Conservation (phyloP, 1,284 basidiomycete species). For the Apiotrichum akiyoshidainum region DNA sequence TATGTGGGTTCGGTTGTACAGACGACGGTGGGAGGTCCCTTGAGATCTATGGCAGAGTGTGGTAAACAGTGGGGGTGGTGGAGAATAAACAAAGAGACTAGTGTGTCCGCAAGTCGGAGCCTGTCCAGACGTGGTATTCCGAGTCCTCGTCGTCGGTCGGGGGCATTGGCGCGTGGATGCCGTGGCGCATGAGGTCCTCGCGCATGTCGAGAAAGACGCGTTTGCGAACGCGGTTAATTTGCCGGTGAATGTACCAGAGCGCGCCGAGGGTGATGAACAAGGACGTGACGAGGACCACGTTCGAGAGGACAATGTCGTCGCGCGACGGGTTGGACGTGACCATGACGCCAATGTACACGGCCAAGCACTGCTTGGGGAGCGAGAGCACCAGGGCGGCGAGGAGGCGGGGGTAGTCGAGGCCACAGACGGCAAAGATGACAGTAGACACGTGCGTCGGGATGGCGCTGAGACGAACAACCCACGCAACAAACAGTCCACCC, state of each 20-base stretch:
- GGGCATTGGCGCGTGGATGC: slow-evolving; percentile 12
- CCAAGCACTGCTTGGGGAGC: slow-evolving; percentile 46
- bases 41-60: too few species aligned
- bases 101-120: neutral
- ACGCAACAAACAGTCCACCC: slow-evolving; percentile 46
- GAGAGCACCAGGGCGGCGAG: slow-evolving; percentile 41
- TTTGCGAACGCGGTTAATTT: slow-evolving; percentile 33
- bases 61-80: too few species aligned
- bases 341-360: slow-evolving; percentile 50
- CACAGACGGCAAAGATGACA: slow-evolving; percentile 49
- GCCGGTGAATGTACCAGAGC: slow-evolving; percentile 30
- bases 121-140: slow-evolving; percentile 1
- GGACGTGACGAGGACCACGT: slow-evolving; percentile 27
- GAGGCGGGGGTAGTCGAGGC: slow-evolving; percentile 41
- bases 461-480: slow-evolving; percentile 38
- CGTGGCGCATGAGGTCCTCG: slow-evolving; percentile 24
- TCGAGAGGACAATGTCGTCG: slow-evolving; percentile 23
- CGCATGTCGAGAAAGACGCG: slow-evolving; percentile 29
- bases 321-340: slow-evolving; percentile 56
- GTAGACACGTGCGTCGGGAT: slow-evolving; percentile 39
- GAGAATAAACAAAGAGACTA: too few species aligned
- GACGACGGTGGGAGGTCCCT: too few species aligned
- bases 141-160: slow-evolving; percentile 7
- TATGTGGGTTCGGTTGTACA: too few species aligned
- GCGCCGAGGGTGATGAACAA: slow-evolving; percentile 31